Percentiles rank a stretch among this genome's conserved stretches.
Conservation (phyloP, 129 eudicot genomes). For the Flaveria trinervia region DNA sequence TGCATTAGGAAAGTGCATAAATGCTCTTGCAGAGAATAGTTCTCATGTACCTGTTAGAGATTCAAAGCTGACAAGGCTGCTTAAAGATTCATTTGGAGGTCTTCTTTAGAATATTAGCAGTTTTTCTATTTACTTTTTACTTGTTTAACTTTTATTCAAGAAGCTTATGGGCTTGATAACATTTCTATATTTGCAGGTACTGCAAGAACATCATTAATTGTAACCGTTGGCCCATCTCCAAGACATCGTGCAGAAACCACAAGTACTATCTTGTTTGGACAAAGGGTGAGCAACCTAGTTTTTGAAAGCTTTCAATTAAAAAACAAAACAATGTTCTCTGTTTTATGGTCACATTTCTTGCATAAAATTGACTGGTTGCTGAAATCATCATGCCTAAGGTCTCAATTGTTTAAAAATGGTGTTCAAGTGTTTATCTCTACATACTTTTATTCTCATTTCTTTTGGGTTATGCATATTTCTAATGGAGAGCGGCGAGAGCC, state of each 20-base stretch:
- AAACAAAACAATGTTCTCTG: background rate
- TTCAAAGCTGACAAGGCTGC: constrained; percentile 96
- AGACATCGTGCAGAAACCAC: constrained; percentile 98
- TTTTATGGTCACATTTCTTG: constrained; percentile 9
- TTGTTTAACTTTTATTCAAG: background rate
- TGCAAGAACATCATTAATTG: constrained; percentile 91
- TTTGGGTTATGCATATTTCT: constrained; percentile 27
- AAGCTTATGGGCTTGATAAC: constrained; percentile 4
- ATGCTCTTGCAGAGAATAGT: constrained; percentile 98
- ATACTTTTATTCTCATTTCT: background rate
- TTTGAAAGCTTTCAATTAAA: background rate
- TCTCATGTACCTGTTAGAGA: constrained; percentile 99
- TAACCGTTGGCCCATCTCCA: constrained; percentile 97
- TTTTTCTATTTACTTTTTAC: background rate
- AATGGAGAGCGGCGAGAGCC: background rate
- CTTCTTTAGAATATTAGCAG: constrained; percentile 15
- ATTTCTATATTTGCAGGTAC: constrained; percentile 55
- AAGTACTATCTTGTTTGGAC: constrained; percentile 96
- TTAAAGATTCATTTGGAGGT: constrained; percentile 99
- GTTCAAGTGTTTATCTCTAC: background rate
- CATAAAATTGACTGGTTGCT: background rate
- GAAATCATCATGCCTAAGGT: constrained; percentile 19
- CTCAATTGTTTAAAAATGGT: constrained; percentile 1
- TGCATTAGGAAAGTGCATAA: constrained; percentile 98
- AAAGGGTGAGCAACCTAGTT: constrained; percentile 72